Base-by-base conservation (phyloP, 768 basidiomycete species). In the Porphyrellus cyaneotinctus region DNA sequence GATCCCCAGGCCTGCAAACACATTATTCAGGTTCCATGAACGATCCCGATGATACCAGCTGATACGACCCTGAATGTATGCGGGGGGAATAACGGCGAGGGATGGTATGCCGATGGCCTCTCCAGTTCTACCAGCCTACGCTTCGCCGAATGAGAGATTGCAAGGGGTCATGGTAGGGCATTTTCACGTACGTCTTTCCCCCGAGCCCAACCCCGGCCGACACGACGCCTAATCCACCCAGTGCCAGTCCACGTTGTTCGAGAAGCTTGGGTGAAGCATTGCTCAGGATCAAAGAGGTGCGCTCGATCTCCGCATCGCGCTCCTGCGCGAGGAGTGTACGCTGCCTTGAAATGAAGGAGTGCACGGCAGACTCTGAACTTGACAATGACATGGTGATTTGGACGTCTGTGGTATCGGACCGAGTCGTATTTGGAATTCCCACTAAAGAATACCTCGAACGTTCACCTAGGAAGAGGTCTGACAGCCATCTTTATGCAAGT, bases 231-330 rank as follows among this genome's bases (percentile, higher is more conserved):
- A 97, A 74, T 41, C 85, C 85, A 26, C 79, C 80, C 1, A 97
- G 67, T 0, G 91, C 85, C 11, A 98, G 74, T 4, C 95, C 95
- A 52, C 87, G 86, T 58, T 88, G 85, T 67, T 95, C 92, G n/a
- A 98, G 77, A 10, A 94, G 74, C 58, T 84, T 89, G 1, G 87
- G 85, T 2, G 86, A 81, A 62, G 91, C 93, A 51, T 91, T 90
- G 10, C 88, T 85, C 18, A 94, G 75, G 31, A 95, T 72, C 42
- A 97, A 74, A 9, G 87, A 82, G 14, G 80, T 88, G 35, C 88
- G 80, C 53, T 87, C 84, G 57, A 93, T 80, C 62, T 97, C 95
- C n/a, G 89, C 88, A 38, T 83, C 78, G 26, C 88, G 81, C 70
- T 98, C 95, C 51, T 71, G 73, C 12, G 76, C 60, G 6, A 97